Percentiles rank a stretch among this genome's conserved stretches.
Evolutionary conservation across 306 rosid species (phyloP).

Genomic region (Corylus americana): DNA sequence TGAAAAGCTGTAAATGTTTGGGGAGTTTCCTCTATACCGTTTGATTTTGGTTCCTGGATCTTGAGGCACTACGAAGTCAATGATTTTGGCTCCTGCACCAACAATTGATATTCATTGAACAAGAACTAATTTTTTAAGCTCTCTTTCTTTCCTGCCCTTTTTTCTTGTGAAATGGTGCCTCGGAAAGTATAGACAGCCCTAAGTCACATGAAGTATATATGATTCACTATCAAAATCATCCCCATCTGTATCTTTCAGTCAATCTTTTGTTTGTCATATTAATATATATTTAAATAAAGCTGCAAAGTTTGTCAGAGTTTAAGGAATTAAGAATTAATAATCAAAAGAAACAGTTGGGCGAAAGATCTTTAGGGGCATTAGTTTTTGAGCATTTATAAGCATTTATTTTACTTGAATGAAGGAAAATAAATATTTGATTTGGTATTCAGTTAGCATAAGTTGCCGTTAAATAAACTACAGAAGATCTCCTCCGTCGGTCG

Average conservation of each 20-base stretch:
- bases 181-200: slow-evolving; percentile 53
- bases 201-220: slow-evolving; percentile 17
- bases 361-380: neutral
- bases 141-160: neutral
- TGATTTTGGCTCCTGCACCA: no score
- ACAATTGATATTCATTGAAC: neutral
- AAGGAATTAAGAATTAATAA: neutral
- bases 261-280: slow-evolving; percentile 8
- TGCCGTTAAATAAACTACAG: no score
- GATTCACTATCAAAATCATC: slow-evolving; percentile 22
- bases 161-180: slow-evolving; percentile 45
- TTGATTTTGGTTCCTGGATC: neutral
- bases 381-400: neutral
- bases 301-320: slow-evolving; percentile 10
- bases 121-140: neutral
- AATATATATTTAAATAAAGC: slow-evolving; percentile 25
- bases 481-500: no score
- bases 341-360: slow-evolving; percentile 3
- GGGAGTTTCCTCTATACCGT: neutral
- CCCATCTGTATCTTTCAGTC: slow-evolving; percentile 6
- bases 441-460: no score
- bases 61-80: no score
- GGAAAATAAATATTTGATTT: neutral
- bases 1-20: neutral
- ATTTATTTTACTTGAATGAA: neutral